Evolutionary conservation across 2,329 filamentous ascomycete species (phyloP).

Genomic region (Graphilbum ipis-grandicollis): DNA sequence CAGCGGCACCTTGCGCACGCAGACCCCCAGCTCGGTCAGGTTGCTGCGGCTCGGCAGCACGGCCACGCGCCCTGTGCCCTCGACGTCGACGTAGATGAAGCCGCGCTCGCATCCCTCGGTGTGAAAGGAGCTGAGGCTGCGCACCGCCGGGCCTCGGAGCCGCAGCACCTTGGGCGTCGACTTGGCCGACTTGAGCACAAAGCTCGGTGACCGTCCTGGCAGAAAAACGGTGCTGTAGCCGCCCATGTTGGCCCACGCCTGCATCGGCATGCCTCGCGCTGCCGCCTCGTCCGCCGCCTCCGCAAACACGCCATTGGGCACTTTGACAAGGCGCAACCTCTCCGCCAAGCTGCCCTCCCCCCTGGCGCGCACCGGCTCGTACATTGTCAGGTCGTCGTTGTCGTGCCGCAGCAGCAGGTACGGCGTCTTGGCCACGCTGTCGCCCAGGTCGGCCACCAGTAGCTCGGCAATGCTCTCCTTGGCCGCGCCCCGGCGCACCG

Average conservation of each 20-base stretch:
- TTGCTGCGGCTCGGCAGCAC: conserved; percentile 50
- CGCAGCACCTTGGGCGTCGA: conserved; percentile 59
- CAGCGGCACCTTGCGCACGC: conserved; percentile 53
- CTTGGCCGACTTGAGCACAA: conserved; percentile 68
- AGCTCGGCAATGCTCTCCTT: conserved; percentile 66
- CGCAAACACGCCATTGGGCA: conserved; percentile 50
- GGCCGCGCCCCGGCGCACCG: conserved; percentile 49
- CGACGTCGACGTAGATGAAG: conserved; percentile 63
- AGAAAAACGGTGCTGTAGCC: conserved; percentile 74
- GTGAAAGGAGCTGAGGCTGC: conserved; percentile 59
- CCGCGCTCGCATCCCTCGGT: conserved; percentile 62
- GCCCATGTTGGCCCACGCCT: conserved; percentile 44
- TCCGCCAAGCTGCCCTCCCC: conserved; percentile 10
- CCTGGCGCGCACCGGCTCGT: conserved; percentile 52
- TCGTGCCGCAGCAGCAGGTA: conserved; percentile 69
- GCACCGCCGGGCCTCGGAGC: conserved; percentile 50
- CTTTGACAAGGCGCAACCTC: conserved; percentile 59
- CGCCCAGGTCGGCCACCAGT: conserved; percentile 70
- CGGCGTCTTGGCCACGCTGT: conserved; percentile 49
- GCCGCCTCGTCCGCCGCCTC: conserved; percentile 20
- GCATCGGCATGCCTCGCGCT: conserved; percentile 30
- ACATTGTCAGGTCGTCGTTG: conserved; percentile 71
- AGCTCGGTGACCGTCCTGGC: conserved; percentile 60
- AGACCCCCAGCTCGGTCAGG: conserved; percentile 60
- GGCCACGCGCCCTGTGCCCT: conserved; percentile 57